Percentiles rank a stretch among this genome's conserved stretches.
Evolutionary conservation across 2,329 filamentous ascomycete species (phyloP).

Genomic region (Clonostachys sp.): DNA sequence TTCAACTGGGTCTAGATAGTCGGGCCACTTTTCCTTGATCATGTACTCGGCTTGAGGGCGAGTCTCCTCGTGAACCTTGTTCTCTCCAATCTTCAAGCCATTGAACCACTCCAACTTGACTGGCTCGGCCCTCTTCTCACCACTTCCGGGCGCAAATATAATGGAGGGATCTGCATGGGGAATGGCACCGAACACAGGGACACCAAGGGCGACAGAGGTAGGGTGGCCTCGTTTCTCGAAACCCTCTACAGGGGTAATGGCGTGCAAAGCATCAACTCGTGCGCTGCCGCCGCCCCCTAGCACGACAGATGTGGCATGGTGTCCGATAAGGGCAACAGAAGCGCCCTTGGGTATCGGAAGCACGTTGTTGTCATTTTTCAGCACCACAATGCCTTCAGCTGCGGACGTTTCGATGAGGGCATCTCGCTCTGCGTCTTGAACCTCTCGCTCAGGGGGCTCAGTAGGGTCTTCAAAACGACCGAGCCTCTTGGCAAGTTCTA

Average conservation of each 20-base stretch:
- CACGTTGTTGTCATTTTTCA: slow-evolving; percentile 23
- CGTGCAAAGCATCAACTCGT: slow-evolving; percentile 56
- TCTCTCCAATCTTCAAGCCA: too few species aligned
- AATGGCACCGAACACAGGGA: too few species aligned
- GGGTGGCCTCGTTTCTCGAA: too few species aligned
- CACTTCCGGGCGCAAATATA: too few species aligned
- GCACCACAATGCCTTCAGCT: slow-evolving; percentile 42
- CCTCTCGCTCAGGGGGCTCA: slow-evolving; percentile 5
- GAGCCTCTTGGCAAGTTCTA: slow-evolving; percentile 15
- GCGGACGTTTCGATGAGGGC: slow-evolving; percentile 14
- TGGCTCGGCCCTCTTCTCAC: too few species aligned
- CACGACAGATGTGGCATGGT: slow-evolving; percentile 51
- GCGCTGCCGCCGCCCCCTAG: slow-evolving; percentile 65
- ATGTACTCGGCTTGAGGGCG: too few species aligned
- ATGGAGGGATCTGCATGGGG: too few species aligned
- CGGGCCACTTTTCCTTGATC: too few species aligned
- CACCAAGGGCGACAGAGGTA: too few species aligned
- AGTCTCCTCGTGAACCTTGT: too few species aligned
- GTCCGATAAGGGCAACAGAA: slow-evolving; percentile 53
- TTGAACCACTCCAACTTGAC: too few species aligned
- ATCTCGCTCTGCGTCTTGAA: slow-evolving; percentile 12
- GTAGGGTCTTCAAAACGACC: slow-evolving; percentile 2
- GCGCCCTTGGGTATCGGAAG: slow-evolving; percentile 54
- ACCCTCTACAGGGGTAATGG: slow-evolving; percentile 51
- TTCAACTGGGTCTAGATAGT: too few species aligned